Percentiles rank a stretch among this genome's conserved stretches.
Evolutionary conservation across 2,329 filamentous ascomycete species (phyloP).

Genomic region (Kalmusia sp.): DNA sequence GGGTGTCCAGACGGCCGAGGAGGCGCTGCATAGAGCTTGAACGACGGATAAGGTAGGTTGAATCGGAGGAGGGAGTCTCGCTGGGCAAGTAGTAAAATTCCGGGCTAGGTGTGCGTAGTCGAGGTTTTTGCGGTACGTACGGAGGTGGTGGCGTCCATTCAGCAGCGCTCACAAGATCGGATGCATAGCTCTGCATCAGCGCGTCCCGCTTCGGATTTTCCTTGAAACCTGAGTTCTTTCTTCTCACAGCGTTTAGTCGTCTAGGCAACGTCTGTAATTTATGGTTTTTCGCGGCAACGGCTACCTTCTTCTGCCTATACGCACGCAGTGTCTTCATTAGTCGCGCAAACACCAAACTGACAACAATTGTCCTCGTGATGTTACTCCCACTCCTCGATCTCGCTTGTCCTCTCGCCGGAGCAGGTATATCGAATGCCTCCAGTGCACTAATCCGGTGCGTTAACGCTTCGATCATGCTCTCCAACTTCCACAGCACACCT

Average conservation of each 20-base stretch:
- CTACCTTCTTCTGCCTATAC: conserved; percentile 9
- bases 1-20: conserved; percentile 7
- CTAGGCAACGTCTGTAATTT: not conserved
- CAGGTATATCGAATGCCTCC: not conserved
- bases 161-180: conserved; percentile 10
- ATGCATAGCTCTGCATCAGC: conserved; percentile 13
- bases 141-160: not conserved
- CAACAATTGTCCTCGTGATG: conserved; percentile 7
- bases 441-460: conserved; percentile 9
- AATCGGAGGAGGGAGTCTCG: not conserved
- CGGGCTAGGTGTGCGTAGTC: conserved; percentile 11
- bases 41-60: conserved; percentile 11
- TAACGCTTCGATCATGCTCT: conserved; percentile 17
- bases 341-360: conserved; percentile 10
- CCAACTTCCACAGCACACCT: conserved; percentile 16
- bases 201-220: conserved; percentile 5
- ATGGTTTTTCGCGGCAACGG: not conserved
- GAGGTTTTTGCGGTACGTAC: not conserved
- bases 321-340: not conserved
- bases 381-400: conserved; percentile 8
- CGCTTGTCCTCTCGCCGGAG: not conserved
- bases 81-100: conserved; percentile 13
- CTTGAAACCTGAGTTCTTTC: conserved; percentile 16
- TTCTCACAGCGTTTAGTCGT: conserved; percentile 2
- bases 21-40: conserved; percentile 19